Evolutionary conservation across 208 protist species (phyloP).

Genomic region (Angomonas ambiguus): DNA sequence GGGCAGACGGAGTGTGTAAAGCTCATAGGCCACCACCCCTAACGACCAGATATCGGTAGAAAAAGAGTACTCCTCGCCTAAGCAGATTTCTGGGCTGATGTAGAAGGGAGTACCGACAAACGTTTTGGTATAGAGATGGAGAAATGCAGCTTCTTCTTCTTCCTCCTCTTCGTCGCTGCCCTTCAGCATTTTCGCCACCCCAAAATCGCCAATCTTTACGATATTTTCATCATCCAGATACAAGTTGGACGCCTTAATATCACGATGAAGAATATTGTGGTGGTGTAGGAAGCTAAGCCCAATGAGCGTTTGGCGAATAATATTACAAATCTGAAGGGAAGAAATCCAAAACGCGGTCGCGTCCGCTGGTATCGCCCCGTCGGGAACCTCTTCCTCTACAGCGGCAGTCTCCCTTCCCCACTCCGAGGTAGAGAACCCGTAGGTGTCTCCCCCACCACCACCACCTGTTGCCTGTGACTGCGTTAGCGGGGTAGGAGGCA

Average conservation of each 20-base stretch:
- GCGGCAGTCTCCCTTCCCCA: no score
- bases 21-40: constrained; percentile 83
- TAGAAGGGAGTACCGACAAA: constrained; percentile 92
- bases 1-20: constrained; percentile 76
- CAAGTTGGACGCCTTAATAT: constrained; percentile 92
- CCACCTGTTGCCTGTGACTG: neutral
- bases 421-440: neutral
- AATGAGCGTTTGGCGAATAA: constrained; percentile 72
- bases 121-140: constrained; percentile 54
- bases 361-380: constrained; percentile 4
- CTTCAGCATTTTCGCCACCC: constrained; percentile 25
- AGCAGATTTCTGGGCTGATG: constrained; percentile 80
- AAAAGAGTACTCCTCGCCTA: constrained; percentile 85
- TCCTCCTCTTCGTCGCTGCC: neutral
- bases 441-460: neutral
- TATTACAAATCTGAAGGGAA: constrained; percentile 68
- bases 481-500: neutral
- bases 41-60: constrained; percentile 83
- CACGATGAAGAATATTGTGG: constrained; percentile 81
- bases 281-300: constrained; percentile 82
- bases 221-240: constrained; percentile 58
- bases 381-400: neutral
- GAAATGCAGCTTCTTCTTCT: neutral
- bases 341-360: constrained; percentile 45
- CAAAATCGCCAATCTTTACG: constrained; percentile 88